Base-by-base conservation (phyloP, 1,139 yeast species). In the Geotrichum macrosporum region DNA sequence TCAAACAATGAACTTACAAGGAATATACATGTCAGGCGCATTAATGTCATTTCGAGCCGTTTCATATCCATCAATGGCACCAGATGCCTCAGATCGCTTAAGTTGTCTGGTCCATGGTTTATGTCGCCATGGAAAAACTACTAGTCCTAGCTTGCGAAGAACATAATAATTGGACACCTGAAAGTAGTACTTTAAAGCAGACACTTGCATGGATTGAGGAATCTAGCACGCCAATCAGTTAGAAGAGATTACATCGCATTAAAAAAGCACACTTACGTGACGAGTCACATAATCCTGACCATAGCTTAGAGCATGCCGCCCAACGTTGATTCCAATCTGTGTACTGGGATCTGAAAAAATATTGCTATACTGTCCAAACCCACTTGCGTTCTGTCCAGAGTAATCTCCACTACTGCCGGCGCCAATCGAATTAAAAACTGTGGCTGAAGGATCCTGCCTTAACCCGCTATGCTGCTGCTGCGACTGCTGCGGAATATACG, bases 1-100 rank as follows among this genome's bases (percentile, higher is more conserved):
- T 10, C 24, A 4, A n/a, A 29, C 9, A 35, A 16, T 13, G 13
- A n/a, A 38, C 65, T 50, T 58, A 46, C 57, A 57, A 4, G 99
- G 99, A 48, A 94, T 86, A 65, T 94, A 94, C 72, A 92, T 77
- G 65, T 94, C 99, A 1, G 98, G 98, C 0, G 97, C 94, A 63
- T 94, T 94, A 52, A 84, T 74, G 63, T 94, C 98, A 53, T 80
- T 84, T 31, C 76, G 65, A 9, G 96, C 95, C 4, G 84, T 80
- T 1, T 85, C 83, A 62, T 74, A 86, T 13, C 73, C 68, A 36
- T 77, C 80, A 13, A 61, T 63, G 6, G 64, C 62, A 16, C 66
- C 65, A 3, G 64, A 57, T n/a, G 57, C 54, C 29, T 69, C 69
- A 16, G 64, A 61, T 35, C 71, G 58, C 44, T 55, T 64, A 26